Percentiles rank a stretch among this genome's conserved stretches.
Conservation (phyloP, 2,329 filamentous ascomycete species). For the Thelonectria olida region DNA sequence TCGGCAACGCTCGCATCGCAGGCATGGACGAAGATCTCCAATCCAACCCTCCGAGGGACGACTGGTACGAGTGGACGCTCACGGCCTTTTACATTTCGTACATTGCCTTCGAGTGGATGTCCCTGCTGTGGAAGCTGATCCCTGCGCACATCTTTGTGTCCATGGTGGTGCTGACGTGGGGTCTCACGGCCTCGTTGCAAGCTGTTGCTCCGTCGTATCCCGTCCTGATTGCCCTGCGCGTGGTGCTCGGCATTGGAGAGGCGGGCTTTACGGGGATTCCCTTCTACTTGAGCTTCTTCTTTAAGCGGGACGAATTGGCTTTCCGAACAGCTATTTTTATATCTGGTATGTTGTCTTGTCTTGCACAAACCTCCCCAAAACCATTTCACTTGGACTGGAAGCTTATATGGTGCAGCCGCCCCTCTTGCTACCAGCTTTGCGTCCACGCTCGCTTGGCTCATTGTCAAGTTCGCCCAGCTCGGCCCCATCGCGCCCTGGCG, state of each 20-base stretch:
- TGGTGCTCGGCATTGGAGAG: constrained; percentile 69
- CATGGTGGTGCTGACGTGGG: constrained; percentile 79
- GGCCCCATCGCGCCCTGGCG: constrained; percentile 83
- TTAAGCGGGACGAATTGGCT: constrained; percentile 76
- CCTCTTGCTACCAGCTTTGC: constrained; percentile 81
- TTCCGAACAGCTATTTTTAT: constrained; percentile 88
- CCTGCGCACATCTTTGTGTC: constrained; percentile 69
- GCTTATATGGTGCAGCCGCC: constrained; percentile 70
- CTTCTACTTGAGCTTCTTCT: constrained; percentile 73
- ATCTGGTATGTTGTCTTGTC: constrained; percentile 60
- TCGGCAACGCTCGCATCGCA: constrained; percentile 70
- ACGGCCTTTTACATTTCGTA: constrained; percentile 71
- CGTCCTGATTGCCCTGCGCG: constrained; percentile 63
- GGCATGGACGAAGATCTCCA: constrained; percentile 71
- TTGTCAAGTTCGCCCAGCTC: constrained; percentile 72
- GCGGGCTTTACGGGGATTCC: constrained; percentile 73
- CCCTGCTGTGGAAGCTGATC: constrained; percentile 67
- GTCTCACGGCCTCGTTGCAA: constrained; percentile 80
- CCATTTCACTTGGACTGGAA: neutral
- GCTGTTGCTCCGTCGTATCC: constrained; percentile 70
- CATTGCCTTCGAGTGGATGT: constrained; percentile 73
- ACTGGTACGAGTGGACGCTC: constrained; percentile 69
- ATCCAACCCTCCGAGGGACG: constrained; percentile 52
- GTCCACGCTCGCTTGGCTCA: constrained; percentile 80
- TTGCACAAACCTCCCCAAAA: too few species aligned